Conservation (phyloP, 345 rosid species). For the Eucalyptus polybractea region DNA sequence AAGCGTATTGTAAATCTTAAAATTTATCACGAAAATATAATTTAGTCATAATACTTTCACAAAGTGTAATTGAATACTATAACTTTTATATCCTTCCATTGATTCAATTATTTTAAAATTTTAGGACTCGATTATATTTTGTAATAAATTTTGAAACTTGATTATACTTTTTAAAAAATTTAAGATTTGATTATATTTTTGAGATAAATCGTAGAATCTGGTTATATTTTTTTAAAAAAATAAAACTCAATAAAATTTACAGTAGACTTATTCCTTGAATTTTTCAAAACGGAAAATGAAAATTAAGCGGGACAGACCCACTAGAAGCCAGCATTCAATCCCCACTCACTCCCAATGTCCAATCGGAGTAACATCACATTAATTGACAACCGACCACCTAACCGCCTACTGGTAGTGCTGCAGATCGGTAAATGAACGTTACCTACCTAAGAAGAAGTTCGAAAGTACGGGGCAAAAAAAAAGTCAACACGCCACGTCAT, state of each 20-base stretch:
- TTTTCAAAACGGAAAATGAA: too few relatives aligned
- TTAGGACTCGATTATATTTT: accelerated
- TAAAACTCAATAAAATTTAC: too few relatives aligned
- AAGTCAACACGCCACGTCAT: neutral
- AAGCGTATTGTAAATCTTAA: accelerated
- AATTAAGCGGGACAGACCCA: neutral
- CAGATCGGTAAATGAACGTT: neutral
- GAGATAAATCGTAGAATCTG: too few relatives aligned
- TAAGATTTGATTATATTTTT: too few relatives aligned
- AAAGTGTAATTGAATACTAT: accelerated
- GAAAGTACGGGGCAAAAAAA: neutral
- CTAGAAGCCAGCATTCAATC: neutral
- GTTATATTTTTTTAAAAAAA: too few relatives aligned
- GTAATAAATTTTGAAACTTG: accelerated
- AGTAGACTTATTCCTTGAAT: too few relatives aligned
- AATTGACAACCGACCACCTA: neutral
- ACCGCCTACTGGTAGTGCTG: neutral
- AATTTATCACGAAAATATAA: accelerated
- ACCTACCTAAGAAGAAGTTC: neutral
- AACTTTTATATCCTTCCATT: too few relatives aligned
- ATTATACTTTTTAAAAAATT: too few relatives aligned
- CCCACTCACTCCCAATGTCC: neutral
- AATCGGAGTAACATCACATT: neutral
- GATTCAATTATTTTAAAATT: too few relatives aligned
- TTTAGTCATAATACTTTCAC: accelerated